These are phyloP conservation scores for Austroboletus sp. DNA, from an alignment of 1,284 basidiomycete species.

Conservation along the genomic window DNA sequence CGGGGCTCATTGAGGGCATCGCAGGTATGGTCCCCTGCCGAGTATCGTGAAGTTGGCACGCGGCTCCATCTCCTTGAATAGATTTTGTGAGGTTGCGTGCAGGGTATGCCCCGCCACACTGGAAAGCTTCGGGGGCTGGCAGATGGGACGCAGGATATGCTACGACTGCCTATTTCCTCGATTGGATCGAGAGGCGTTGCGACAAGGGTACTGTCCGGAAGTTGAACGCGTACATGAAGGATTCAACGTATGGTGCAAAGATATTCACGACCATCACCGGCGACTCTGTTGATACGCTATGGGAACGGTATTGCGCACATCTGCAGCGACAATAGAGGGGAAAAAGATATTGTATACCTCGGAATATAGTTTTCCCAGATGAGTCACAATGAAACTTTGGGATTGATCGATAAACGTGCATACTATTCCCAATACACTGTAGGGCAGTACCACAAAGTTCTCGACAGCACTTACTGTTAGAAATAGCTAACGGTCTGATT, in stretches of 20 bases:
- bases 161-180: constrained; percentile 63
- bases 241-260: constrained; percentile 41
- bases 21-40: constrained; percentile 44
- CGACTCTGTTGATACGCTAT: constrained; percentile 46
- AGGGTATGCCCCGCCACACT: constrained; percentile 57
- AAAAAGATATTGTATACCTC: constrained; percentile 3
- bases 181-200: constrained; percentile 57
- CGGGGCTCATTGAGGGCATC: constrained; percentile 65
- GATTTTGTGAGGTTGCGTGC: constrained; percentile 64
- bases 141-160: constrained; percentile 70
- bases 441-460: too few relatives aligned
- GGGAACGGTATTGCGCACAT: constrained; percentile 46
- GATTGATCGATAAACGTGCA: too few relatives aligned
- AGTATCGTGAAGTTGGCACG: background rate
- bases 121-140: constrained; percentile 42
- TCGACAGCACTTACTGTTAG: too few relatives aligned
- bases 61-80: constrained; percentile 23
- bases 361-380: constrained; percentile 2
- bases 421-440: too few relatives aligned
- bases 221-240: constrained; percentile 51
- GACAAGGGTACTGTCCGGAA: constrained; percentile 48
- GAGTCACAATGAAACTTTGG: background rate
- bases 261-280: constrained; percentile 53
- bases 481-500: too few relatives aligned
- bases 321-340: constrained; percentile 22